Percentiles rank a stretch among this genome's conserved stretches.
These are phyloP conservation scores for Pyrenula aspistea DNA, from an alignment of 495 filamentous ascomycete genomes.

Conservation along the genomic window DNA sequence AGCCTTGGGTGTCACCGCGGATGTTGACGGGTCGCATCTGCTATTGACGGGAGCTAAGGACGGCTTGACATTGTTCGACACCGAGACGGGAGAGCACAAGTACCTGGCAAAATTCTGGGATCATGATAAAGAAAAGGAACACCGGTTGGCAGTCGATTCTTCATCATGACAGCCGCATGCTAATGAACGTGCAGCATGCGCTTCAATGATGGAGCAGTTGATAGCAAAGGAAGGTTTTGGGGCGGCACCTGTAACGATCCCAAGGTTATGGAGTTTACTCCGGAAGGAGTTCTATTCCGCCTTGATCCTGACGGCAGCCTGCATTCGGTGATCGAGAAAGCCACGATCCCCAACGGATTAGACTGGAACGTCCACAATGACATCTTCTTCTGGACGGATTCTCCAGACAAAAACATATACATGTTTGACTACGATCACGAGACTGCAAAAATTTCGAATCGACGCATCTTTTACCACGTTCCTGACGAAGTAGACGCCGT, in stretches of 20 bases:
- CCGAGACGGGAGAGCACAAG: constrained; percentile 45
- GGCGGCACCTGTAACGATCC: constrained; percentile 79
- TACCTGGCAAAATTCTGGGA: constrained; percentile 51
- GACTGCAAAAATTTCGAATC: constrained; percentile 52
- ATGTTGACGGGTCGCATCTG: constrained; percentile 60
- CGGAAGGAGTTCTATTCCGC: constrained; percentile 48
- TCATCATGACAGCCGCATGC: too few species aligned
- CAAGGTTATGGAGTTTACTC: constrained; percentile 11
- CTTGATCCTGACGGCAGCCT: constrained; percentile 49
- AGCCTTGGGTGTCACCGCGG: constrained; percentile 64
- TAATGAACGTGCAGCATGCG: constrained; percentile 31
- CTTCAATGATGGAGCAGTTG: constrained; percentile 73
- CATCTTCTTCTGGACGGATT: constrained; percentile 77
- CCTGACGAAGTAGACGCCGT: constrained; percentile 28
- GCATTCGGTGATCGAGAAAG: constrained; percentile 44
- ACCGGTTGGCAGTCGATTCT: constrained; percentile 22
- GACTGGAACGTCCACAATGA: constrained; percentile 59
- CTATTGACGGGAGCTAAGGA: constrained; percentile 72
- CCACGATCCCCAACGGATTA: constrained; percentile 83
- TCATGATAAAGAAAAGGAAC: constrained; percentile 29
- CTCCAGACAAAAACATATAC: constrained; percentile 56
- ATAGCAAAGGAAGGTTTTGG: constrained; percentile 77
- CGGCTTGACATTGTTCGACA: constrained; percentile 66
- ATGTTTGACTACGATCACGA: constrained; percentile 61
- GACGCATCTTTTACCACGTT: constrained; percentile 52